phyloP scores from a whole-genome alignment of 202 grass and related monocot genomes.

The Carex sylvatica region DNA sequence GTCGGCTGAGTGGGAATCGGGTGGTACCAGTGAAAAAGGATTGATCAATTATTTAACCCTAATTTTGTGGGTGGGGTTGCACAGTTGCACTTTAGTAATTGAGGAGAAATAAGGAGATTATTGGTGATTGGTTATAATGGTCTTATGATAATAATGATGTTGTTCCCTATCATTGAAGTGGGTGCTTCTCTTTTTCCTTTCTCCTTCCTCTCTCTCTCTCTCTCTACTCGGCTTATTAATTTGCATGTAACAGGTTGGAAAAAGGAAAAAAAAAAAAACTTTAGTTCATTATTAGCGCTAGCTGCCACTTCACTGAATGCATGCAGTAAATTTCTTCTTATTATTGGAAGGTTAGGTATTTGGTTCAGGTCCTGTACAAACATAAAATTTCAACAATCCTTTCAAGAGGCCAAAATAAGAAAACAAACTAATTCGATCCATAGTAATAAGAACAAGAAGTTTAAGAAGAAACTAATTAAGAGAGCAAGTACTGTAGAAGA shows the following conservation, averaged over 20 bases:
- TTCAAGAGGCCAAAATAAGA: background rate
- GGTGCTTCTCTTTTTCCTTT: background rate
- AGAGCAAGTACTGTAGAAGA: background rate
- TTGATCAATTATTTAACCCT: constrained; percentile 14
- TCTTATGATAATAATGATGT: constrained; percentile 21
- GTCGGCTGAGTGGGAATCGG: constrained; percentile 5
- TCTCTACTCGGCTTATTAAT: background rate
- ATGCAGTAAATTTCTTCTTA: background rate
- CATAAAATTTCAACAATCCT: background rate
- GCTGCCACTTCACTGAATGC: background rate
- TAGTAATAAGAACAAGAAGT: background rate
- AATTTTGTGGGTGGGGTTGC: constrained; percentile 1
- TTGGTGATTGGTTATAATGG: constrained; percentile 9
- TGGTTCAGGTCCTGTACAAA: background rate
- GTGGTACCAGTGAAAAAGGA: background rate
- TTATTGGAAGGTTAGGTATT: background rate
- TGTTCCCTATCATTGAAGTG: constrained; percentile 9
- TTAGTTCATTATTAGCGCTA: background rate
- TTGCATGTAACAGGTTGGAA: background rate
- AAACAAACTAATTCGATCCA: background rate
- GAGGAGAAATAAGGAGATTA: background rate
- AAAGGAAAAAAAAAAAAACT: background rate
- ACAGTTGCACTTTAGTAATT: background rate
- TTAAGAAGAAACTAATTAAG: constrained; percentile 1
- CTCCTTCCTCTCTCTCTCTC: no score